Conservation (phyloP, 176 grass and related monocot genomes). For the Bothriochloa decipiens region DNA sequence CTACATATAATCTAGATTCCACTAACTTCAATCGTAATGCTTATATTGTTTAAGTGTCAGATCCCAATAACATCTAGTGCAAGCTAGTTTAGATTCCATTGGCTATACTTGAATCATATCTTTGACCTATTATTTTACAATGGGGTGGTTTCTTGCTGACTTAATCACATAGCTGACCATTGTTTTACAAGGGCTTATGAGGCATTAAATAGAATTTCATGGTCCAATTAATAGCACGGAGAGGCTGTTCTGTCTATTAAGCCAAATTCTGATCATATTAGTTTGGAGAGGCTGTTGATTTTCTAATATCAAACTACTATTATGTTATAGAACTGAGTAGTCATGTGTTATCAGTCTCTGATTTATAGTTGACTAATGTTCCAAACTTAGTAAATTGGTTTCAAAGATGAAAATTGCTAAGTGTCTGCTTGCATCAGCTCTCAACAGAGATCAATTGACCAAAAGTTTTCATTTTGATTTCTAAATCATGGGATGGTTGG, state of each 20-base stretch:
- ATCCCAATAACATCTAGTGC: neutral
- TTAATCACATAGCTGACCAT: neutral
- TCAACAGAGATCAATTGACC: neutral
- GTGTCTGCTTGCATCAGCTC: neutral
- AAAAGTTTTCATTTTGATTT: neutral
- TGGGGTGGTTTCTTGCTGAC: neutral
- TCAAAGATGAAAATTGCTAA: neutral
- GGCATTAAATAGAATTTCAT: neutral
- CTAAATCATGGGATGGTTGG: neutral
- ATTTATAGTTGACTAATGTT: neutral
- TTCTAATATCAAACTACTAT: neutral
- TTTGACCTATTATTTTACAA: neutral
- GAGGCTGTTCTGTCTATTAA: neutral
- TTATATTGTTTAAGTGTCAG: neutral
- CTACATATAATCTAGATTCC: neutral
- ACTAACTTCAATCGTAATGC: neutral
- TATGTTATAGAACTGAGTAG: neutral
- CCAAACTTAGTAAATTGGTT: neutral
- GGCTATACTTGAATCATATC: neutral
- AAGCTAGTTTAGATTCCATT: constrained; percentile 16
- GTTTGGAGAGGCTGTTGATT: constrained; percentile 8
- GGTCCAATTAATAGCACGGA: neutral
- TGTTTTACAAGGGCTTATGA: neutral
- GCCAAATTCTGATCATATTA: constrained; percentile 25
- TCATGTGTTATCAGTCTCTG: constrained; percentile 13